Conservation (phyloP, 2,329 filamentous ascomycete species). For the Ophiostoma perfectum region DNA sequence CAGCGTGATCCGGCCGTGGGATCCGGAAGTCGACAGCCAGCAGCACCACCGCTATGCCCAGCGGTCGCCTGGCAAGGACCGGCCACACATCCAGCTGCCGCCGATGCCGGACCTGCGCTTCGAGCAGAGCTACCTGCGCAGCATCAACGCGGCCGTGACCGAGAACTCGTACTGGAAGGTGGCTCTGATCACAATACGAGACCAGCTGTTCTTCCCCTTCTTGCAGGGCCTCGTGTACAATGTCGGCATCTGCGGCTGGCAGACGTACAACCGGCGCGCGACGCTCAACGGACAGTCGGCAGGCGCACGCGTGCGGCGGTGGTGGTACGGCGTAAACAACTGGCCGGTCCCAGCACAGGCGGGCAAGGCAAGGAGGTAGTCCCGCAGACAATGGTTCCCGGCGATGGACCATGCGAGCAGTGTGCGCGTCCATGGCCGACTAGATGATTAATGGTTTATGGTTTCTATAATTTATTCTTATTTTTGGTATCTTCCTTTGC, state of each 20-base stretch:
- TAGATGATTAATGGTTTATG: not conserved
- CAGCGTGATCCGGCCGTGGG: constrained; percentile 54
- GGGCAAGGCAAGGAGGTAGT: not conserved
- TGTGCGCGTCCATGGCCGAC: not conserved
- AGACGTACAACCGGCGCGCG: constrained; percentile 77
- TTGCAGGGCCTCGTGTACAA: constrained; percentile 88
- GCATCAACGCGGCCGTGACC: constrained; percentile 64
- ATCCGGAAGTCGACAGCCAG: constrained; percentile 34
- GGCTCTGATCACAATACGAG: constrained; percentile 75
- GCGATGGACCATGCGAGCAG: not conserved
- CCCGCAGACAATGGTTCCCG: not conserved
- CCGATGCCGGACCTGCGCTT: constrained; percentile 86
- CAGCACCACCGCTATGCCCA: not conserved
- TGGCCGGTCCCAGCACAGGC: constrained; percentile 10
- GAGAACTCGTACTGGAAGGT: constrained; percentile 70
- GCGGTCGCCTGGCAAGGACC: not conserved
- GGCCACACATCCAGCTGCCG: constrained; percentile 45
- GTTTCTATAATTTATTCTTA: too few relatives aligned
- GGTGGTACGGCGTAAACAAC: constrained; percentile 18
- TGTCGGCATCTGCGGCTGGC: constrained; percentile 78
- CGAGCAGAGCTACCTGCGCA: constrained; percentile 95
- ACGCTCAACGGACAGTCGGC: constrained; percentile 69
- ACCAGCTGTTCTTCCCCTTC: constrained; percentile 87
- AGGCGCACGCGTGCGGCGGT: constrained; percentile 67
- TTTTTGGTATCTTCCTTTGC: too few relatives aligned